A percentile compares a stretch with the other conserved stretches of the same genome.
Evolutionary conservation across 2,329 filamentous ascomycete species (phyloP).

Genomic region (Aureobasidium sp.): DNA sequence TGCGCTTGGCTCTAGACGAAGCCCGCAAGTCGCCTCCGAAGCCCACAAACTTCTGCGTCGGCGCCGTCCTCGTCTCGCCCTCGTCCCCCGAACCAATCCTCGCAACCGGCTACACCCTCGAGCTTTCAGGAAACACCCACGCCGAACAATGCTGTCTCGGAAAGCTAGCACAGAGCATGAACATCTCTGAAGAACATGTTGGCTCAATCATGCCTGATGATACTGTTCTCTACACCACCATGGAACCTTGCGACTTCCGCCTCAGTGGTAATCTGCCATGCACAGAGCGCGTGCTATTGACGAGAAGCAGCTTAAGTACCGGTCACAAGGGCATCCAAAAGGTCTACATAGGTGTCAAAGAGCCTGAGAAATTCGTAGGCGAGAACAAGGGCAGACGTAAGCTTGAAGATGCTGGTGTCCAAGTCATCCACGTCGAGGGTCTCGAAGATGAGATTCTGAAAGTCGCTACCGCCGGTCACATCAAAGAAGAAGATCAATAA

Average conservation of each 20-base stretch:
- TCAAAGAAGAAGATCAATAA: background rate
- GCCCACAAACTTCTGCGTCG: constrained; percentile 88
- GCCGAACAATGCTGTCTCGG: constrained; percentile 87
- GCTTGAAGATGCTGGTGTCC: constrained; percentile 64
- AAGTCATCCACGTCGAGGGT: constrained; percentile 65
- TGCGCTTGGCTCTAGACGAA: constrained; percentile 66
- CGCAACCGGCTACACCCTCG: constrained; percentile 81
- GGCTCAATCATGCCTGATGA: constrained; percentile 45
- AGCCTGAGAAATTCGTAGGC: constrained; percentile 84
- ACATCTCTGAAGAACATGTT: constrained; percentile 48
- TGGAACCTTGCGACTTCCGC: constrained; percentile 74
- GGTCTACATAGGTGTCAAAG: constrained; percentile 81
- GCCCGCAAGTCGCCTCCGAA: constrained; percentile 75
- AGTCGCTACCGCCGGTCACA: constrained; percentile 77
- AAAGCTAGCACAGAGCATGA: constrained; percentile 50
- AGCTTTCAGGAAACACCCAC: constrained; percentile 88
- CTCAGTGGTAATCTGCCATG: constrained; percentile 70
- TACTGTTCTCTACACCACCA: constrained; percentile 76
- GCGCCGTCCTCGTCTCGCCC: constrained; percentile 60
- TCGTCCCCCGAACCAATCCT: constrained; percentile 50
- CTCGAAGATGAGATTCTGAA: constrained; percentile 73
- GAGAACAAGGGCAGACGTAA: constrained; percentile 67
- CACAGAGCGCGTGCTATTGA: constrained; percentile 66
- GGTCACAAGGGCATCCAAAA: constrained; percentile 52
- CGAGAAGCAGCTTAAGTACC: constrained; percentile 35